Evolutionary conservation across 805 yeast genomes (phyloP), one percentile per base, ranked within the genome.

Genomic region (Sugiyamaella lignohabitans): DNA sequence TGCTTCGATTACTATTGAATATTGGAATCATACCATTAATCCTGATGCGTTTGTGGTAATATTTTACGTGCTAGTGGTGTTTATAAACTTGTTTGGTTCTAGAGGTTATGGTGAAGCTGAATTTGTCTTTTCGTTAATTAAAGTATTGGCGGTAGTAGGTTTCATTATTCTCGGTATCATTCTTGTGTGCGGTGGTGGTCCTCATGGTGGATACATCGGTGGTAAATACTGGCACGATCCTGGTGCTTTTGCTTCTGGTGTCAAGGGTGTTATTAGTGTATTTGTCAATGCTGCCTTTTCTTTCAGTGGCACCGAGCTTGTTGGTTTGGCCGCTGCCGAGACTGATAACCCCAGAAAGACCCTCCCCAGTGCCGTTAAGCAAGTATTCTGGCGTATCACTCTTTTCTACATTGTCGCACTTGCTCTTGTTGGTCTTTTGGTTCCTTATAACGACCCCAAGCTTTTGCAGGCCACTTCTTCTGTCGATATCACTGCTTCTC

Each of bases 331-430:
- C 16, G 81, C 86, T 27, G 84, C 86, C 5, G 87, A 82, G 62
- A 67, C 83, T 18, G 72, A 65, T 40, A 75, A 82, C 59, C 87
- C 87, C 43, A 69, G 83, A 56, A 69, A 67, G 42, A 64, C 81
- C 10, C 70, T 81, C 46, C 87, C 87, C 38, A 72, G 72, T 48
- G 86, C 87, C 40, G 76, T 80, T 47, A 81, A 82, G 61, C 86
- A 82, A 63, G 83, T 81, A 1, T 81, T 83, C 64, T 82, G 87
- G 86, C 70, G 87, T 65, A 80, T 82, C 48, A 63, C 80, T 29
- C 64, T 80, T 53, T 80, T 82, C 58, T 83, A 83, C 64, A 69
- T 83, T 59, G 61, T 69, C 16, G 68, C 75, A 53, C 74, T 61
- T 60, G 80, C 62, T 53, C 70, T 71, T 56, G 73, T 67, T 57